Percentiles rank a stretch among this genome's conserved stretches.
Evolutionary conservation across 2,329 filamentous ascomycete species (phyloP).

Genomic region (Fusarium sp.): DNA sequence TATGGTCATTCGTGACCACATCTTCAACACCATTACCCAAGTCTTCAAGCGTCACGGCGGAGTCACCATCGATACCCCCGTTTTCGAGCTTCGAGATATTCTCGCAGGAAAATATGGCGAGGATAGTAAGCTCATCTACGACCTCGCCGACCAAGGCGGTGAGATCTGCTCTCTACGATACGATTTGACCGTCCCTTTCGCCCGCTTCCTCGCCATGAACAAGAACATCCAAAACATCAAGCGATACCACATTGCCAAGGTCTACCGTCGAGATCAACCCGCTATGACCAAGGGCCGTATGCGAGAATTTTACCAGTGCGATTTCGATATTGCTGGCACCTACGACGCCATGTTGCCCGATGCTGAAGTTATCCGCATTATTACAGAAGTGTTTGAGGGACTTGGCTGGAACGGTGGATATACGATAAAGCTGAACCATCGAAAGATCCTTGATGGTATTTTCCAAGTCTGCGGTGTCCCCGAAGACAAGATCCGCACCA

Average conservation of each 20-base stretch:
- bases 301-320: conserved; percentile 97
- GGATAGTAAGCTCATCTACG: conserved; percentile 93
- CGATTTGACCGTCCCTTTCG: conserved; percentile 91
- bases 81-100: conserved; percentile 91
- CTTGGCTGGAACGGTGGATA: conserved; percentile 82
- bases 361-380: conserved; percentile 88
- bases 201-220: conserved; percentile 95
- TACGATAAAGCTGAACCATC: conserved; percentile 95
- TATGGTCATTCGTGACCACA: conserved; percentile 85
- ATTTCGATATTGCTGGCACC: conserved; percentile 92
- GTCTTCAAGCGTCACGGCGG: conserved; percentile 90
- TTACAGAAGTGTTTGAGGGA: conserved; percentile 86
- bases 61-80: conserved; percentile 83
- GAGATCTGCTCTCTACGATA: conserved; percentile 83
- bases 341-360: conserved; percentile 95
- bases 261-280: conserved; percentile 67
- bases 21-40: conserved; percentile 81
- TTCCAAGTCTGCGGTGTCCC: conserved; percentile 94
- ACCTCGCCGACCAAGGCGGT: conserved; percentile 88
- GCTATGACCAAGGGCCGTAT: conserved; percentile 91
- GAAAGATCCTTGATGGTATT: conserved; percentile 92
- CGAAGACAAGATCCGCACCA: conserved; percentile 86
- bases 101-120: conserved; percentile 92
- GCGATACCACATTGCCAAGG: conserved; percentile 95
- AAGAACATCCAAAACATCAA: conserved; percentile 86